Evolutionary conservation across 2,329 filamentous ascomycete genomes (phyloP).

Genomic region (Colletotrichum zoysiae): DNA sequence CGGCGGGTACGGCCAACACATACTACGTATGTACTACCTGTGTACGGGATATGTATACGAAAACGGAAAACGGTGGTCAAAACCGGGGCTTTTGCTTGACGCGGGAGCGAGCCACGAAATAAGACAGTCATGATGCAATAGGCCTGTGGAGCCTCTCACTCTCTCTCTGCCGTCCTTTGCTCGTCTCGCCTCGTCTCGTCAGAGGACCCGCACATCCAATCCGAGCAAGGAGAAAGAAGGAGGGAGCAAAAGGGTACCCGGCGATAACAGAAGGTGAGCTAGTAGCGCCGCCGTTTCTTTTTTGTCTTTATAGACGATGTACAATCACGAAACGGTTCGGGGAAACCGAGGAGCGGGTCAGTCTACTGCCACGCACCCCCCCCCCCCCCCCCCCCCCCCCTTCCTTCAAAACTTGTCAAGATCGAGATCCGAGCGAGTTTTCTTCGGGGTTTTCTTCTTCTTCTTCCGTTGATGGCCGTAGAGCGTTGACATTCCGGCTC

Average conservation of each 20-base stretch:
- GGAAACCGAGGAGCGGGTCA: constrained; percentile 6
- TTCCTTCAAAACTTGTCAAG: not conserved
- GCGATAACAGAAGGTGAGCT: not conserved
- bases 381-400: not conserved
- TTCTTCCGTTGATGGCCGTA: not conserved
- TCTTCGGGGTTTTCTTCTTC: too few relatives aligned
- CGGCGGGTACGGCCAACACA: not conserved
- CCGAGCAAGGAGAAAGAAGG: not conserved
- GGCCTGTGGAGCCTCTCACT: constrained; percentile 1
- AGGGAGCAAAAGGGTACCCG: not conserved
- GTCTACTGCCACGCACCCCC: not conserved
- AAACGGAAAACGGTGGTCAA: constrained; percentile 7
- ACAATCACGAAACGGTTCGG: constrained; percentile 11
- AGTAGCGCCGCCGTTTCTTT: not conserved
- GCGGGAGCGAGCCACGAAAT: not conserved
- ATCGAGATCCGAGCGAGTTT: constrained; percentile 12
- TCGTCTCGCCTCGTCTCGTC: constrained; percentile 10
- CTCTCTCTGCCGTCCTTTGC: not conserved
- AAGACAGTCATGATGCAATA: constrained; percentile 5
- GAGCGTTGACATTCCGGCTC: not conserved
- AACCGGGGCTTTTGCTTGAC: not conserved
- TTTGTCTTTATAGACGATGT: not conserved
- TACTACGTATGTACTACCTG: too few relatives aligned
- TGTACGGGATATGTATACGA: not conserved
- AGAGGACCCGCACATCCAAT: constrained; percentile 3